Evolutionary conservation across 202 grass and related monocot species (phyloP), one percentile per base, ranked within the genome.

Genomic region (Panicum hallii): DNA sequence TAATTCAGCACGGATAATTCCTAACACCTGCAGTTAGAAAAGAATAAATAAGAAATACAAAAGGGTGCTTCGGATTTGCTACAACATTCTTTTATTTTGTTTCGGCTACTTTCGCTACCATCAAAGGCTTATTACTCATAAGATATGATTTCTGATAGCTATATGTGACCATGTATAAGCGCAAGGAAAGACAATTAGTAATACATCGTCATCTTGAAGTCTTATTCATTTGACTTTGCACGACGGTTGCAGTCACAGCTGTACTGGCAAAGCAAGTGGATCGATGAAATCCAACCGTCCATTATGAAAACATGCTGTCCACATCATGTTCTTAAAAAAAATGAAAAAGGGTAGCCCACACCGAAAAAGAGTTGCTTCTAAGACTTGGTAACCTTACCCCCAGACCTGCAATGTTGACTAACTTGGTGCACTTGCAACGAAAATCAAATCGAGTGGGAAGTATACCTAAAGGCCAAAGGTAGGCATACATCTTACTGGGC

Each of bases 381-480:
- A 53, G 50, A 69, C 62, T 57, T 68, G 72, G 52, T n/a, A 77
- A 48, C 46, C 70, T 65, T 65, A 30, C 9, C 45, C 52, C 70
- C 46, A 65, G 11, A 77, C 40, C 72, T 84, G 60, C 72, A 77
- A 43, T 32, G 32, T 83, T 74, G 57, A 83, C 81, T 83, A 75
- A 42, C 70, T 75, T 26, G 20, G 45, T 63, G 20, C 12, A 16
- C 8, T 74, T 40, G 45, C 28, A 83, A 83, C 58, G 5, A 75
- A 43, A 45, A 53, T 16, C 46, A 42, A 13, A 57, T 14, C 16
- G n/a, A 44, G 54, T 11, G 22, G n/a, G 20, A 53, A 19, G 28
- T 10, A 36, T 63, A 64, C 81, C 28, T 11, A 64, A 62, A 43
- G 36, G 20, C 34, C 61, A 49, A 74, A 63, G 38, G 9, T 74